Evolutionary conservation across 1,284 basidiomycete species (phyloP), one percentile per base, ranked within the genome.

Genomic region (Melampsora larici-populina): DNA sequence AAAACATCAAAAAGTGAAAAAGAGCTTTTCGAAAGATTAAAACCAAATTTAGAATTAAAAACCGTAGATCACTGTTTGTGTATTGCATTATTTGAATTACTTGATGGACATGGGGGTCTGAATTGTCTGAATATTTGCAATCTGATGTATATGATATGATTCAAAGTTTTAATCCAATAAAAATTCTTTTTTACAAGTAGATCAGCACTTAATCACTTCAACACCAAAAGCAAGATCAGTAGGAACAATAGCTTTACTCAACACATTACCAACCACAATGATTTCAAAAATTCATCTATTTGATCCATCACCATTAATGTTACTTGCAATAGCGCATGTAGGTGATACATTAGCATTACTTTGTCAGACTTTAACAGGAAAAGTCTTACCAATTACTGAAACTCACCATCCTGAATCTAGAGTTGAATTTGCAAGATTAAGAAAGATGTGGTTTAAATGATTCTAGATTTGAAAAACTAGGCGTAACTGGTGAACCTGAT

Each of bases 401-500:
- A 89, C 89, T 49, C 96, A 99, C 84, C 95, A 97, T 84, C 92
- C 94, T 21, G 95, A 98, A 81, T 88, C 92, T 29, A 90, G 89
- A 29, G 87, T 91, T 24, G 97, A 99, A 84, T 89, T 92, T 15
- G 89, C 89, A 60, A 87, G 96, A 40, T 85, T 99, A 70, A 89
- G 95, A 63, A 88, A 91, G 77, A 91, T 94, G n/a, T n/a, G 91
- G 92, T 89, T 88, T 99, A 72, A 97, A 97, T 43, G 97, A 99
- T 82, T 88, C 93, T 46, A 88, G 90, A 79, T 98, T 89, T 86
- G 97, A 97, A 83, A 89, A 88, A 43, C 91, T 91, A 79, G 95
- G 94, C 0, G 92, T 99, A 5, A 98, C 96, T 0, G 91, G 92
- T 40, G 96, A 99, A 84, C 96, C 97, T 3, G 93, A 97, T 83